Base-by-base conservation (phyloP, 352 stramenopile species). In the Phytophthora tentaculata region DNA sequence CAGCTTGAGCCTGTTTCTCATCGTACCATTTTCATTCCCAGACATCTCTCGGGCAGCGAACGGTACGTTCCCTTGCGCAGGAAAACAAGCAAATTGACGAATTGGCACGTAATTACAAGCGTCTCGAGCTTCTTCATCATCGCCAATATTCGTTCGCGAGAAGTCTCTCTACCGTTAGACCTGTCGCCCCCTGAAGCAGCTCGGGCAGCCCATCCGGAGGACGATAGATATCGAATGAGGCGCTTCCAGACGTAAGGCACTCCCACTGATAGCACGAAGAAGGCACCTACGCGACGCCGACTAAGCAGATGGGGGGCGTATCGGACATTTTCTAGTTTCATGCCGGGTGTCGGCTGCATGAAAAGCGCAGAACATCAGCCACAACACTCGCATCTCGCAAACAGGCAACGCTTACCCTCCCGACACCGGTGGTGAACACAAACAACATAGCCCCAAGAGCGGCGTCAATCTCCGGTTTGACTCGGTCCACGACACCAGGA, bases 251-350 rank as follows among this genome's bases (percentile, higher is more conserved):
- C 71, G 53, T 94, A 95, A 28, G 88, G 88, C 10, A 90, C 37
- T 6, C 66, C 88, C 14, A 95, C 78, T 1, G 86, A 91, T 5
- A 95, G 59, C 41, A 95, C 8, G 43, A 94, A 93, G 37, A 94
- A 81, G 28, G 66, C 69, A 5, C 55, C 63, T 20, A 91, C 76
- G 24, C 79, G 83, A 66, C 76, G 79, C 24, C 63, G 60, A 13
- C 81, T 88, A 48, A 95, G 63, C 26, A 79, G 20, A 26, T 79
- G 65, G 5, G 77, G 67, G 8, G 66, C 67, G 23, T 91, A 95
- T 54, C 77, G 80, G 8, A 95, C 69, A 35, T 94, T 94, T 64
- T 95, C 84, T 20, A 95, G 69, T 58, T 91, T 91, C 88, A 95
- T 95, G 2, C 88, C 88, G 8, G 88, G 88, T 9, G 88, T 95